phyloP scores from a whole-genome alignment of 1,139 yeast species.

The Nakaseomyces bracarensis region DNA sequence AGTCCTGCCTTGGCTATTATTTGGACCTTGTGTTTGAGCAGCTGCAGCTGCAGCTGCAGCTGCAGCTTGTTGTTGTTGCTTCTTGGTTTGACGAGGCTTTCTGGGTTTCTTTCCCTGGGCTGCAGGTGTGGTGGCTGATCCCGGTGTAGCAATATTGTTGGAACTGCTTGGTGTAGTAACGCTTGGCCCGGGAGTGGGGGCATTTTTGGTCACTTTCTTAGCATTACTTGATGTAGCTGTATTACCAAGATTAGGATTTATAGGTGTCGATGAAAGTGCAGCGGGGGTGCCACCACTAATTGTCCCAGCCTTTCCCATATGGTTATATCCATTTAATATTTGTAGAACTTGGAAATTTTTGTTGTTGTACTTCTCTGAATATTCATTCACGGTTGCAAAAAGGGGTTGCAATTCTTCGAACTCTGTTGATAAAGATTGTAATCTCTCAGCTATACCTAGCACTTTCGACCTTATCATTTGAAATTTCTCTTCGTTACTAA shows the following conservation, averaged over 20 bases:
- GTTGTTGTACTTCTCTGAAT: constrained; percentile 16
- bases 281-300: constrained; percentile 15
- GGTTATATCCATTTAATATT: constrained; percentile 12
- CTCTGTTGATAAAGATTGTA: constrained; percentile 24
- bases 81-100: constrained; percentile 27
- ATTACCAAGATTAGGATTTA: constrained; percentile 13
- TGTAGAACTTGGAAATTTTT: constrained; percentile 25
- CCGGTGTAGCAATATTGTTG: neutral
- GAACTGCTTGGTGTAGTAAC: constrained; percentile 4
- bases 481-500: constrained; percentile 22
- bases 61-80: constrained; percentile 16
- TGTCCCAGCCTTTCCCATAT: constrained; percentile 13
- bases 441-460: constrained; percentile 17
- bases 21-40: constrained; percentile 8
- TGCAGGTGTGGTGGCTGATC: constrained; percentile 4
- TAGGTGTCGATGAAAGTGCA: constrained; percentile 20
- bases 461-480: constrained; percentile 17
- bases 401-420: constrained; percentile 23
- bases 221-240: neutral
- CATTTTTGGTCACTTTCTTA: constrained; percentile 1
- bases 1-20: constrained; percentile 5
- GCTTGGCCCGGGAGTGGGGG: constrained; percentile 12
- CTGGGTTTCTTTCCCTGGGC: constrained; percentile 22
- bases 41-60: constrained; percentile 14
- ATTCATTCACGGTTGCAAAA: constrained; percentile 24